A percentile compares a stretch with the other conserved stretches of the same genome.
Conservation (phyloP, 805 yeast genomes). For the Metschnikowia cerradonensis region DNA sequence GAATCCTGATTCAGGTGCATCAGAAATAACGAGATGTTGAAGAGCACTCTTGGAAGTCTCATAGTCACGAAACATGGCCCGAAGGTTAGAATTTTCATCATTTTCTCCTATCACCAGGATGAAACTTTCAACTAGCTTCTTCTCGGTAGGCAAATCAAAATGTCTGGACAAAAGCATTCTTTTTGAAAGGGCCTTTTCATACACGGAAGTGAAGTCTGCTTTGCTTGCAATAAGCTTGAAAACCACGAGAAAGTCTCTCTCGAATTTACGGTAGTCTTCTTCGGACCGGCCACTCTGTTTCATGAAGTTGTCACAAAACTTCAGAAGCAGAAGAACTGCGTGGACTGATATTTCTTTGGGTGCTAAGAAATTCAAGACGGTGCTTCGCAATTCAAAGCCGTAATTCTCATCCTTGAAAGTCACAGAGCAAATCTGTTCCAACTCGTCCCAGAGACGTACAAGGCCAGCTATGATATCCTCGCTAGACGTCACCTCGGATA, state of each 20-base stretch:
- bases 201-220: slow-evolving; percentile 26
- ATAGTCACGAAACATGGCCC: slow-evolving; percentile 35
- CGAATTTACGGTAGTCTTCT: slow-evolving; percentile 16
- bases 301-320: slow-evolving; percentile 30
- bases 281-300: slow-evolving; percentile 15
- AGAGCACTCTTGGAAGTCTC: slow-evolving; percentile 19
- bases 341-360: slow-evolving; percentile 12
- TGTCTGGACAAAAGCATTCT: slow-evolving; percentile 29
- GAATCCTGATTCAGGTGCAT: slow-evolving; percentile 20
- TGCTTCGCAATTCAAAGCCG: slow-evolving; percentile 29
- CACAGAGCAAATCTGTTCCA: slow-evolving; percentile 7
- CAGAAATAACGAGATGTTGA: slow-evolving; percentile 1
- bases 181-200: slow-evolving; percentile 35
- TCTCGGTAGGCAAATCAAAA: slow-evolving; percentile 19
- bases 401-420: slow-evolving; percentile 18
- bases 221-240: slow-evolving; percentile 35
- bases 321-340: slow-evolving; percentile 24
- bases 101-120: slow-evolving; percentile 29
- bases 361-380: slow-evolving; percentile 22
- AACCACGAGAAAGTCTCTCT: slow-evolving; percentile 20
- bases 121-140: slow-evolving; percentile 22
- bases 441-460: slow-evolving; percentile 15
- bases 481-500: not conserved
- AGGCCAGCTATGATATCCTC: slow-evolving; percentile 11
- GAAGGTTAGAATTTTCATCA: slow-evolving; percentile 26